phyloP scores from a whole-genome alignment of 2,329 filamentous ascomycete species.

The Cryphonectria radicalis region DNA sequence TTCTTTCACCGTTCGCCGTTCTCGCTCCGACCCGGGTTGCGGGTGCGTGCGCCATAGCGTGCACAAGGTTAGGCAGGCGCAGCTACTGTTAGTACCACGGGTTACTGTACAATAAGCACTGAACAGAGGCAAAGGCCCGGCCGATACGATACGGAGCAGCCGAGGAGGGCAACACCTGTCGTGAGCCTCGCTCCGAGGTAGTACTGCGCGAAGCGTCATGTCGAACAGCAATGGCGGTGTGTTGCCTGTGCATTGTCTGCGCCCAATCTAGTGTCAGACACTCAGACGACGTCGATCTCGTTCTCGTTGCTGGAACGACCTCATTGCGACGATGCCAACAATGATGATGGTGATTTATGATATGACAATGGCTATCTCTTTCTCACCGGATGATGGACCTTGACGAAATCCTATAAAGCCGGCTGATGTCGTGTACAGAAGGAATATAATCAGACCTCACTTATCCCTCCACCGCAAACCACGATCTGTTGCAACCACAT shows the following conservation, averaged over 20 bases:
- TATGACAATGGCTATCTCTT: background rate
- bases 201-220: background rate
- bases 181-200: background rate
- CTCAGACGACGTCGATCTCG: background rate
- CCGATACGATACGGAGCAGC: background rate
- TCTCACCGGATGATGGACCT: background rate
- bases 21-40: background rate
- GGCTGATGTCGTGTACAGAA: background rate
- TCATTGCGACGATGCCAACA: background rate
- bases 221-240: background rate
- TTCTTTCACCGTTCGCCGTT: background rate
- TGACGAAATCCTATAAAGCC: background rate
- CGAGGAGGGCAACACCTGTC: background rate
- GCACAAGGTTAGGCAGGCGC: no score
- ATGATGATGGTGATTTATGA: no score
- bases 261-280: background rate
- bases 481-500: background rate
- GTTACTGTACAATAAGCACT: background rate
- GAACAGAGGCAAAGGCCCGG: background rate
- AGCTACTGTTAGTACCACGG: background rate
- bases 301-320: background rate
- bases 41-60: background rate
- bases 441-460: background rate
- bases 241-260: background rate
- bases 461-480: background rate